Conservation (phyloP, 1,139 yeast species). For the Pichia cactophila region DNA sequence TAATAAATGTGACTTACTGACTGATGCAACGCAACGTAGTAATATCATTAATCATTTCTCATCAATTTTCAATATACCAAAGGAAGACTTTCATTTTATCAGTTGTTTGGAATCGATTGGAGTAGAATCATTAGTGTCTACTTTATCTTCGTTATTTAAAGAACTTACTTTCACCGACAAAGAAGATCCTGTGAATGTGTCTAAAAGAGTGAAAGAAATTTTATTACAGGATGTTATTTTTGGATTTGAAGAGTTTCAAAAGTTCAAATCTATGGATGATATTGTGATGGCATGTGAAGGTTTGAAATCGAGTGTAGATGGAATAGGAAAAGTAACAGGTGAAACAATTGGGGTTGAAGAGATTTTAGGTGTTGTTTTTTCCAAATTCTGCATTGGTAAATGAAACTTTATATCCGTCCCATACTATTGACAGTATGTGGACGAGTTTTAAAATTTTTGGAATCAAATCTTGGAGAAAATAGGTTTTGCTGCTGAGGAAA, state of each 20-base stretch:
- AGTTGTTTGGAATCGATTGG: slow-evolving; percentile 60
- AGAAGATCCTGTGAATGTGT: slow-evolving; percentile 59
- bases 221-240: slow-evolving; percentile 63
- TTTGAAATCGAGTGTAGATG: slow-evolving; percentile 66
- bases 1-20: slow-evolving; percentile 55
- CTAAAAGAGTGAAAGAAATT: slow-evolving; percentile 69
- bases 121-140: slow-evolving; percentile 36
- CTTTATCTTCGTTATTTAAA: slow-evolving; percentile 40
- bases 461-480: neutral
- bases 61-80: slow-evolving; percentile 13
- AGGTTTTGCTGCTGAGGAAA: neutral
- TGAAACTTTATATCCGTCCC: slow-evolving; percentile 27
- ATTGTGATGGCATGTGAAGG: slow-evolving; percentile 79
- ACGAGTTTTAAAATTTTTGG: neutral
- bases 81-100: slow-evolving; percentile 32
- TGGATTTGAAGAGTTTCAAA: slow-evolving; percentile 57
- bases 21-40: slow-evolving; percentile 17
- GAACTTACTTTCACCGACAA: slow-evolving; percentile 40
- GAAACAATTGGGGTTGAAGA: slow-evolving; percentile 86
- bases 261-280: slow-evolving; percentile 49
- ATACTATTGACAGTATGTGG: neutral
- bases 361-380: slow-evolving; percentile 81
- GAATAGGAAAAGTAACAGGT: slow-evolving; percentile 90
- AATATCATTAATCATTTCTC: slow-evolving; percentile 24
- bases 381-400: slow-evolving; percentile 91